Evolutionary conservation across 768 basidiomycete genomes (phyloP), one percentile per base, ranked within the genome.

Genomic region (Guyanaporus albipodus): DNA sequence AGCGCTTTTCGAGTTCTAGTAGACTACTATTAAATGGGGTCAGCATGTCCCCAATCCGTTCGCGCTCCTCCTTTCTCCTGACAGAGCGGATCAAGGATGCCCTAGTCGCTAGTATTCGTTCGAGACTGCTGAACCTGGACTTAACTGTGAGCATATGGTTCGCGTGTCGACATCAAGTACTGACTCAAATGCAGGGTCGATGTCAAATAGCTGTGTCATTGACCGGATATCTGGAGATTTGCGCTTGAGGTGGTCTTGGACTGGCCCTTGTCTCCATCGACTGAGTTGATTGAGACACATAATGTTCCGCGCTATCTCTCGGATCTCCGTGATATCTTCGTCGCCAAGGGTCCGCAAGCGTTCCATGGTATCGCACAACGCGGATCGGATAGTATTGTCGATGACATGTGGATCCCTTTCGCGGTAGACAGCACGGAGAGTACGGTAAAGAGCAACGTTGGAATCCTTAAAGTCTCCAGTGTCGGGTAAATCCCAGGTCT

Each of bases 401-500:
- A 87, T 71, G 0, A 68, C 62, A 1, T 59, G 59, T 0, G 67
- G 58, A 57, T 85, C 80, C 32, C 89, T 77, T 59, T 91, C 90
- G 5, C 88, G 79, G 54, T 94, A 81, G n/a, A 91, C 69, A 0
- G 91, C 82, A 33, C 87, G 80, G 27, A 99, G 72, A 4, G 89
- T 83, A 26, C 76, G 72, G 64, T 95, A 99, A 4, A 97, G 69
- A 2, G 83, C 68, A 12, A 77, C 73, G 19, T 79, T 80, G 8
- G 80, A 64, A 22, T 70, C 70, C 19, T 68, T 67, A 43, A 72
- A 66, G 2, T 67, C 65, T 9, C 67, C 53, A 0, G 73, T 71
- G 39, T 87, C 79, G 1, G 94, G 94, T 21, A 99, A 70, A 66
- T 98, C 94, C 96, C 96, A 99, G 2, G 83, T 85, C 50, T 87